These are phyloP conservation scores for Verbascum thapsus DNA, from an alignment of 257 asterid species.

Conservation along the genomic window DNA sequence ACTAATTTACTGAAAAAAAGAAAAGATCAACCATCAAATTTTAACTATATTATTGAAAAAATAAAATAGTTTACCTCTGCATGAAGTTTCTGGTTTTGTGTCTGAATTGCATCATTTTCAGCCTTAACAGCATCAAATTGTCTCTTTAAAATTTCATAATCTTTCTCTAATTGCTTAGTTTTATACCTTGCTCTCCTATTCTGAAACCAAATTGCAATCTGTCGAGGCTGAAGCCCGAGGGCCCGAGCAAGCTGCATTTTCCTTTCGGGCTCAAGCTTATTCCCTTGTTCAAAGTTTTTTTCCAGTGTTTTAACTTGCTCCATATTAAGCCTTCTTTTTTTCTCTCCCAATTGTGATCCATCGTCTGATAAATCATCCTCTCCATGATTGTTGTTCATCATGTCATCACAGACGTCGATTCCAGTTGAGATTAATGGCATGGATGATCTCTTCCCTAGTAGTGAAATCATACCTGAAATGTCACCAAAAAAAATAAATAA, in stretches of 20 bases:
- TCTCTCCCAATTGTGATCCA: constrained; percentile 59
- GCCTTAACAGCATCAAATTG: constrained; percentile 55
- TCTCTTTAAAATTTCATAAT: constrained; percentile 51
- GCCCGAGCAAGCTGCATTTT: constrained; percentile 64
- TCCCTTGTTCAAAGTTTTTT: constrained; percentile 53
- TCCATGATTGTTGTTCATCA: constrained; percentile 27
- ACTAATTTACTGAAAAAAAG: too few relatives aligned
- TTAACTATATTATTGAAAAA: too few relatives aligned
- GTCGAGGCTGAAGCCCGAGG: constrained; percentile 68
- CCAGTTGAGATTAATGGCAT: constrained; percentile 37
- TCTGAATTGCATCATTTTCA: constrained; percentile 50
- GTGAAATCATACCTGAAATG: constrained; percentile 35
- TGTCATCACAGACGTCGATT: constrained; percentile 35
- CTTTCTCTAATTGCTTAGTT: constrained; percentile 62
- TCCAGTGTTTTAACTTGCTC: constrained; percentile 64
- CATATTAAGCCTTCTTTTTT: constrained; percentile 55
- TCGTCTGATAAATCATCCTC: constrained; percentile 63
- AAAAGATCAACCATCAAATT: too few relatives aligned
- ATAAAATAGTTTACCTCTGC: constrained; percentile 60
- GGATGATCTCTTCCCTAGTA: constrained; percentile 51
- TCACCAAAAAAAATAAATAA: neutral
- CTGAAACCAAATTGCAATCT: constrained; percentile 67
- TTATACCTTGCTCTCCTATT: constrained; percentile 68
- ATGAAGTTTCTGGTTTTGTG: constrained; percentile 54
- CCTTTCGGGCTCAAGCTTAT: constrained; percentile 65